Evolutionary conservation across 805 yeast genomes (phyloP), one percentile per base, ranked within the genome.

Genomic region (Tetrapisispora phaffii): DNA sequence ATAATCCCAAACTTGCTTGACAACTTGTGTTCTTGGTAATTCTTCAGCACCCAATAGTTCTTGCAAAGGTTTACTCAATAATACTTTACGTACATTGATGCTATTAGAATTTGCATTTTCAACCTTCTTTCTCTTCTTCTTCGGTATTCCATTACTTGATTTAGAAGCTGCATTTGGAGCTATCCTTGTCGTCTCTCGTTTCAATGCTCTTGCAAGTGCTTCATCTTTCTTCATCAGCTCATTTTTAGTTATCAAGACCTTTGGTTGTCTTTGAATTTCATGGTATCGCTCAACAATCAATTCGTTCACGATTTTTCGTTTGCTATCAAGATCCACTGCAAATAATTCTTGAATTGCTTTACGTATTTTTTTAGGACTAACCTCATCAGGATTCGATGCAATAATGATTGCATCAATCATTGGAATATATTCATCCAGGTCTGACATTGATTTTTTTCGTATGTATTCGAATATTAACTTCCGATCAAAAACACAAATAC

Each of bases 381-480:
- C 77, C 48, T 75, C 71, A 48, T 80, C 81, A 28, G 83, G 69
- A 54, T 85, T 82, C 1, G 89, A 77, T 7, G 77, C 88, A 41
- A 80, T 68, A 32, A 85, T 63, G 10, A 85, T 83, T 1, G 94
- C 87, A 58, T 82, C 88, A 32, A 82, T 79, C 50, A 81, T 77
- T 2, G 86, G 82, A 7, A 72, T 62, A 50, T 74, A 80, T 47
- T 71, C 65, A 6, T 62, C 44, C 17, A 51, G 31, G 13, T 46
- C 46, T 7, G n/a, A 39, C 51, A 48, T 50, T 5, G 7, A 29
- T 26, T 16, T n/a, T 2, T 9, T 17, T 28, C 4, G 3, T 10
- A 8, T 9, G 16, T 26, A 26, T 26, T 12, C 12, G n/a, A n/a
- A n/a, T n/a, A n/a, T n/a, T n/a, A n/a, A n/a, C n/a, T n/a, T n/a